These are phyloP conservation scores for Podospora pseudopauciseta DNA, from an alignment of 495 filamentous ascomycete genomes.

Conservation along the genomic window DNA sequence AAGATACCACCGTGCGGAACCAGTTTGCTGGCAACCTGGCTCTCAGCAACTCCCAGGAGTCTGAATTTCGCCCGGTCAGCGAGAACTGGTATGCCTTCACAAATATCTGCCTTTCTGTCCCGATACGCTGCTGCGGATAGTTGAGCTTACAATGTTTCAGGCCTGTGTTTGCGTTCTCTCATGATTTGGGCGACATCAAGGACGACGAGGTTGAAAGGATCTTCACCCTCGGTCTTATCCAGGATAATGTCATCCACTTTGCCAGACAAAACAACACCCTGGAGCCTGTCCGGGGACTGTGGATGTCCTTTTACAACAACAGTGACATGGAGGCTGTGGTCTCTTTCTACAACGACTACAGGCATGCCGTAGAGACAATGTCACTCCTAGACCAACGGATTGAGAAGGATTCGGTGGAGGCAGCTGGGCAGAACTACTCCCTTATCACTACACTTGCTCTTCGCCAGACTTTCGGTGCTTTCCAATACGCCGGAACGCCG, in stretches of 20 bases:
- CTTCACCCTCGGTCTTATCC: slow-evolving; percentile 79
- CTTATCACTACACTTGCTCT: slow-evolving; percentile 81
- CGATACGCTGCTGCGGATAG: background rate
- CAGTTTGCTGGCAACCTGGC: slow-evolving; percentile 61
- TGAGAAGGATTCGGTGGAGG: slow-evolving; percentile 63
- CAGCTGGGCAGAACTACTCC: slow-evolving; percentile 65
- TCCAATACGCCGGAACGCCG: slow-evolving; percentile 75
- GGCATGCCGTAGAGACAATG: slow-evolving; percentile 49
- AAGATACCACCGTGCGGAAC: slow-evolving; percentile 59
- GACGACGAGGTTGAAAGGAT: slow-evolving; percentile 39
- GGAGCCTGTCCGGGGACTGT: slow-evolving; percentile 66
- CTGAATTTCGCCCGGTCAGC: slow-evolving; percentile 63
- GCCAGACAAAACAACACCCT: slow-evolving; percentile 65
- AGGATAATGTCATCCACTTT: slow-evolving; percentile 70
- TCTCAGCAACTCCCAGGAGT: slow-evolving; percentile 63
- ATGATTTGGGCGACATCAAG: slow-evolving; percentile 57
- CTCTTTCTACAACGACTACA: slow-evolving; percentile 72
- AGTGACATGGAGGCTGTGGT: slow-evolving; percentile 51
- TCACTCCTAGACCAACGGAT: slow-evolving; percentile 66
- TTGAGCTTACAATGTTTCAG: slow-evolving; percentile 29
- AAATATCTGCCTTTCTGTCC: background rate
- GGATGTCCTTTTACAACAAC: slow-evolving; percentile 65
- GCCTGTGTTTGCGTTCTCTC: slow-evolving; percentile 87
- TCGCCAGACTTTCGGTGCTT: slow-evolving; percentile 83
- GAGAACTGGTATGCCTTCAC: slow-evolving; percentile 53